Evolutionary conservation across 805 yeast genomes (phyloP).

Genomic region (Ogataea polymorpha): DNA sequence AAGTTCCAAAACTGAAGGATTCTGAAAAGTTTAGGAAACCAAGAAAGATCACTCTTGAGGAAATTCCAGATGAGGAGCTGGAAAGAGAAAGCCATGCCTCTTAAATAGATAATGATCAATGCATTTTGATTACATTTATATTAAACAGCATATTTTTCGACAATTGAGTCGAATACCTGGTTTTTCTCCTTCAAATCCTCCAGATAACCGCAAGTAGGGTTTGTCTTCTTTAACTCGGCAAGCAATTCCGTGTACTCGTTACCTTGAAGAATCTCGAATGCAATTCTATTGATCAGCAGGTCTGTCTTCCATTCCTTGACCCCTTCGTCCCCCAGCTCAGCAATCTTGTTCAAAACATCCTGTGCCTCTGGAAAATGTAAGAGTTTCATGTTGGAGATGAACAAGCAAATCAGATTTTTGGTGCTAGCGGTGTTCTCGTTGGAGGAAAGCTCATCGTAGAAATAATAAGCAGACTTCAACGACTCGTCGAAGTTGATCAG

Average conservation of each 20-base stretch:
- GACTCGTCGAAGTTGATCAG: conserved; percentile 41
- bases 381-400: conserved; percentile 74
- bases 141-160: conserved; percentile 46
- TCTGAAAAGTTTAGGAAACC: conserved; percentile 17
- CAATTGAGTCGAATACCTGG: conserved; percentile 64
- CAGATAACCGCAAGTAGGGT: conserved; percentile 49
- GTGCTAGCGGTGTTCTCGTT: conserved; percentile 41
- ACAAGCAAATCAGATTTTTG: conserved; percentile 57
- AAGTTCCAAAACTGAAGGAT: conserved; percentile 42
- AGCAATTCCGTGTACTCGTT: conserved; percentile 24
- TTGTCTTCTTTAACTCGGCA: conserved; percentile 41
- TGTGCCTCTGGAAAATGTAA: conserved; percentile 80
- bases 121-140: conserved; percentile 1
- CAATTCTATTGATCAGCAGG: conserved; percentile 61
- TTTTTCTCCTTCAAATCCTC: conserved; percentile 60
- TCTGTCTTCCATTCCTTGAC: conserved; percentile 35
- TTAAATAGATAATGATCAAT: not conserved
- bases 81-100: conserved; percentile 19
- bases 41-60: conserved; percentile 28
- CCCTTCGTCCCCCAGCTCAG: conserved; percentile 15
- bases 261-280: conserved; percentile 57
- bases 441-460: conserved; percentile 78
- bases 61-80: conserved; percentile 32
- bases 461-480: conserved; percentile 51
- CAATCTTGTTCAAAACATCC: conserved; percentile 50